Evolutionary conservation across 345 rosid genomes (phyloP).

Genomic region (Gossypium herbaceum): DNA sequence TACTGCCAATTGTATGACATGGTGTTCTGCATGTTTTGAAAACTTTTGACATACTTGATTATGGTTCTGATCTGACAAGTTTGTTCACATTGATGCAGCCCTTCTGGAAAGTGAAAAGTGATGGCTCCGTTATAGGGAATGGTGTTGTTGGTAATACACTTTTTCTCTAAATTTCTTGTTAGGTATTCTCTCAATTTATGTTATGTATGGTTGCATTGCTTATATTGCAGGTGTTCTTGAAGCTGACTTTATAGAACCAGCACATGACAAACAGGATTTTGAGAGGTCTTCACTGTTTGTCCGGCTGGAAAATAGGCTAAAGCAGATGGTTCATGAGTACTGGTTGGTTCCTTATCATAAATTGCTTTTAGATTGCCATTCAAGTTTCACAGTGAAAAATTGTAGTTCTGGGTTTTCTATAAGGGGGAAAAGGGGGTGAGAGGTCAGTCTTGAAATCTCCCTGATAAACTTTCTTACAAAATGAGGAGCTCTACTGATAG

Average conservation of each 20-base stretch:
- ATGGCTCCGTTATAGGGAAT: conserved; percentile 46
- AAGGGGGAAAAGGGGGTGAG: not conserved
- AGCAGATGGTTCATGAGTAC: conserved; percentile 55
- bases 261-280: conserved; percentile 95
- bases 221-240: conserved; percentile 77
- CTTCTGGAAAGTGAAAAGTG: conserved; percentile 77
- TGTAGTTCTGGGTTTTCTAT: not conserved
- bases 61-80: conserved; percentile 23
- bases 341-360: conserved; percentile 47
- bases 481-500: not conserved
- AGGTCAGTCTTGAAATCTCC: not conserved
- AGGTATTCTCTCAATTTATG: conserved; percentile 15
- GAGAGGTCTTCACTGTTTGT: conserved; percentile 82
- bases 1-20: not conserved
- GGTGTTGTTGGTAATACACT: conserved; percentile 71
- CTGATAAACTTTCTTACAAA: conserved; percentile 2
- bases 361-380: not conserved
- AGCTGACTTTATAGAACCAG: conserved; percentile 94
- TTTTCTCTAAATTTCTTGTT: conserved; percentile 20
- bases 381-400: not conserved
- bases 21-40: not conserved
- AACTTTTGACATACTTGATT: not conserved
- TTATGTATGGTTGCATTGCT: conserved; percentile 20
- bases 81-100: conserved; percentile 51
- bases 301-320: conserved; percentile 71